Conservation (phyloP, 1,139 yeast genomes). For the Suhomyces bribrorum region DNA sequence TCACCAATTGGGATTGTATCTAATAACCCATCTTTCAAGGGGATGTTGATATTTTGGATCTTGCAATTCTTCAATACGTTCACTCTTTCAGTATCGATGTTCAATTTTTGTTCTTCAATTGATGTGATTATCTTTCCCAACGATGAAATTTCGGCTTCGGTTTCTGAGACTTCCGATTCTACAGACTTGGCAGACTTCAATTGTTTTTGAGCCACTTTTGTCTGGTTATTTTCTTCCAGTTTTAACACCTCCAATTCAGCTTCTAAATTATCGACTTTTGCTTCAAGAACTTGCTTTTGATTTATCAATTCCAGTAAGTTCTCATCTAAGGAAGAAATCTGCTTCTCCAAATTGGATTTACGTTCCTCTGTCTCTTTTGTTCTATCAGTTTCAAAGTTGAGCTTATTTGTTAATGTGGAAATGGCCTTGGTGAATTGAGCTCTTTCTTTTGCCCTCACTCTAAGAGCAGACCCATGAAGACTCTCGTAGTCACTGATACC, state of each 20-base stretch:
- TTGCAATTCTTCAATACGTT: conserved; percentile 72
- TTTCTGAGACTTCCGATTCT: conserved; percentile 38
- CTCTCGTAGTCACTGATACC: conserved; percentile 68
- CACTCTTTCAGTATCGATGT: conserved; percentile 57
- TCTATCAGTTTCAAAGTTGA: conserved; percentile 64
- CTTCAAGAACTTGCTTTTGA: conserved; percentile 35
- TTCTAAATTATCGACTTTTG: conserved; percentile 46
- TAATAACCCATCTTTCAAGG: conserved; percentile 60
- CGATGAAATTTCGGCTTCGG: conserved; percentile 31
- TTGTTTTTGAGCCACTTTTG: conserved; percentile 27
- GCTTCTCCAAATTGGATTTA: conserved; percentile 35
- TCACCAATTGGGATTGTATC: conserved; percentile 51
- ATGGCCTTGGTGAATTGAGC: conserved; percentile 62
- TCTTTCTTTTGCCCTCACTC: conserved; percentile 64
- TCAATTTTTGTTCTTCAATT: conserved; percentile 56
- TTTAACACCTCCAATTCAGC: conserved; percentile 50
- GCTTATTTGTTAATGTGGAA: conserved; percentile 59
- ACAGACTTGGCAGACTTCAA: conserved; percentile 26
- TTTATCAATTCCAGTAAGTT: conserved; percentile 31
- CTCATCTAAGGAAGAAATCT: conserved; percentile 33
- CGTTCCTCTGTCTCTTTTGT: conserved; percentile 51
- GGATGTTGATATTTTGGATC: conserved; percentile 67
- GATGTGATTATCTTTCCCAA: conserved; percentile 36
- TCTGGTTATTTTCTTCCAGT: conserved; percentile 37
- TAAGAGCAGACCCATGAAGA: conserved; percentile 60